A percentile compares a stretch with the other conserved stretches of the same genome.
Conservation (phyloP, 176 grass and related monocot genomes). For the Triticum aestivum region IWGSC_CS_RefSeq_v2.1 NC_057794.1:387273073-387273572, state of each 20-base stretch:
- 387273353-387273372: neutral
- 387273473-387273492: neutral
- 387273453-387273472: constrained; percentile 1
- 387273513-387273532: constrained; percentile 49
- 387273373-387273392: neutral
- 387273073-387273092: constrained; percentile 33
- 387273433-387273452: neutral
- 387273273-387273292: constrained; percentile 11
- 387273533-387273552: constrained; percentile 58
- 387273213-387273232: constrained; percentile 9
- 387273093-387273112: constrained; percentile 42
- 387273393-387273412: neutral
- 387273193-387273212: constrained; percentile 59
- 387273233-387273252: constrained; percentile 20
- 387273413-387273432: constrained; percentile 7
- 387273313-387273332: neutral
- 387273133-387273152: constrained; percentile 65
- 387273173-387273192: constrained; percentile 81
- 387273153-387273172: constrained; percentile 68
- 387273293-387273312: neutral
- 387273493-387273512: constrained; percentile 70
- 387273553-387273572: neutral
- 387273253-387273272: neutral
- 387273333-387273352: neutral
- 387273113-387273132: constrained; percentile 80